These are phyloP conservation scores for Triangularia setosa DNA, from an alignment of 2,329 filamentous ascomycete genomes.

Conservation along the genomic window DNA sequence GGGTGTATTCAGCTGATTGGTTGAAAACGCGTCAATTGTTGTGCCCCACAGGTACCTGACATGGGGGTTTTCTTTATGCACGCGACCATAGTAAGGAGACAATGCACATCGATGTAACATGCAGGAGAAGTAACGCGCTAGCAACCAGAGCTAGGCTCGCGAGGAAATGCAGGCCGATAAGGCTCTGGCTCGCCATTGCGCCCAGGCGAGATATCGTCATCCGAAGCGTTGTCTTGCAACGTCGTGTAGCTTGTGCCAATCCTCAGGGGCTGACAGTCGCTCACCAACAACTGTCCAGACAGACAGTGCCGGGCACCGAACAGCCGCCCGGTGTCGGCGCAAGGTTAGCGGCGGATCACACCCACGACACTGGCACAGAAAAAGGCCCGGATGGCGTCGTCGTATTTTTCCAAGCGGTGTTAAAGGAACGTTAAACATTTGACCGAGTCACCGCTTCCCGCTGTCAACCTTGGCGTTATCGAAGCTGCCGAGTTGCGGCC, in stretches of 20 bases:
- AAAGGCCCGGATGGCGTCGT: not conserved
- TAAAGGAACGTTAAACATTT: not conserved
- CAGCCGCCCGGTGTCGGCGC: not conserved
- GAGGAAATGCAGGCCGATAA: conserved; percentile 17
- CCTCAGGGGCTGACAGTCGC: not conserved
- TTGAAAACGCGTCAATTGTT: too few relatives aligned
- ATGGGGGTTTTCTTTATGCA: too few relatives aligned
- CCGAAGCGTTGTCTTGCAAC: conserved; percentile 14
- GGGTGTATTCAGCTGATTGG: too few relatives aligned
- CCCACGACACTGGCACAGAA: not conserved
- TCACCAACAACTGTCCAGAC: not conserved
- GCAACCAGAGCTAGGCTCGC: not conserved
- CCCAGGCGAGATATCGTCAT: conserved; percentile 4
- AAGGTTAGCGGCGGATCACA: not conserved
- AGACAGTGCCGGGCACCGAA: not conserved
- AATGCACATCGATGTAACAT: not conserved
- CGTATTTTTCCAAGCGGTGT: not conserved
- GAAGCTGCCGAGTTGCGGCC: conserved; percentile 1
- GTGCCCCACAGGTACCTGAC: too few relatives aligned
- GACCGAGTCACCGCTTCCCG: conserved; percentile 5
- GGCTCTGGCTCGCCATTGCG: conserved; percentile 18
- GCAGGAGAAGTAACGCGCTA: not conserved
- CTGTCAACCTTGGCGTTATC: not conserved
- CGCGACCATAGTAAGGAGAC: too few relatives aligned
- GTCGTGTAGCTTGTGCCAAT: not conserved